These are phyloP conservation scores for Artomyces pyxidatus DNA, from an alignment of 768 basidiomycete species.

Conservation along the genomic window DNA sequence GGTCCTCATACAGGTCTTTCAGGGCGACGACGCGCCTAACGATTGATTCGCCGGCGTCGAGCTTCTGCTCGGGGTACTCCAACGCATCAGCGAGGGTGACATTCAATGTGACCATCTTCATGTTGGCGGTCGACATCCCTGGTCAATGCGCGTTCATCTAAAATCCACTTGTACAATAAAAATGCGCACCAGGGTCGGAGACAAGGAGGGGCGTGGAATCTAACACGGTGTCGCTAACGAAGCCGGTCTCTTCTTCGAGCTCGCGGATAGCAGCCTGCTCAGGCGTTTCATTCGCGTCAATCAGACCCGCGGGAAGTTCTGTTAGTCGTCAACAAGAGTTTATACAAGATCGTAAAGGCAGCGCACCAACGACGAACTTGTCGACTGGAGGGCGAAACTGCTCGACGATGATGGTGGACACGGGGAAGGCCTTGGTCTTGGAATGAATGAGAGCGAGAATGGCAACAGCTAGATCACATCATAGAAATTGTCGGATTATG, in stretches of 20 bases:
- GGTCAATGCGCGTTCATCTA: background rate
- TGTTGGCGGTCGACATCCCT: constrained; percentile 94
- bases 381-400: constrained; percentile 88
- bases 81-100: constrained; percentile 61
- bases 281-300: constrained; percentile 79
- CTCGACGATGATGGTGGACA: constrained; percentile 80
- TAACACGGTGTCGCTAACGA: constrained; percentile 53
- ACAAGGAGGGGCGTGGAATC: constrained; percentile 58
- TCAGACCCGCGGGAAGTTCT: constrained; percentile 68
- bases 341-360: background rate
- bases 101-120: constrained; percentile 74
- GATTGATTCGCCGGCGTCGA: constrained; percentile 86
- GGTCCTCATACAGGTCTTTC: constrained; percentile 46
- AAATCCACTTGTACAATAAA: constrained; percentile 2
- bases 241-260: constrained; percentile 91
- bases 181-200: constrained; percentile 56
- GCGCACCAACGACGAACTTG: constrained; percentile 62
- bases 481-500: background rate
- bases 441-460: constrained; percentile 77
- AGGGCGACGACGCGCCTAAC: constrained; percentile 64
- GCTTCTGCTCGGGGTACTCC: constrained; percentile 61
- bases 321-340: background rate
- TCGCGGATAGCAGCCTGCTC: constrained; percentile 81
- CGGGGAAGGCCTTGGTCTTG: constrained; percentile 58
- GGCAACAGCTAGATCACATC: constrained; percentile 56